phyloP scores from a whole-genome alignment of 257 asterid genomes.

The Capsicum chinense region DNA sequence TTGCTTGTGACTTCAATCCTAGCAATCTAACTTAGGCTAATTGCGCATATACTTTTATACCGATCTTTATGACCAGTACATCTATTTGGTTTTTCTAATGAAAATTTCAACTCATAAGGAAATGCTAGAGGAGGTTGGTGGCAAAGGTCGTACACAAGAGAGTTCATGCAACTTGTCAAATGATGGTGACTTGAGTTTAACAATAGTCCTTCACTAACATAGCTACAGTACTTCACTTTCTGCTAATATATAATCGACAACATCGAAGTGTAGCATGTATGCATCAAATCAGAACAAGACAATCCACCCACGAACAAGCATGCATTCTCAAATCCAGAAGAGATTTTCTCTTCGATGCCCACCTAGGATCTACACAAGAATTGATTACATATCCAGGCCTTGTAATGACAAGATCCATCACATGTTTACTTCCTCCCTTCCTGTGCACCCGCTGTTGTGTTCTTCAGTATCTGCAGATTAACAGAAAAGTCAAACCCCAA shows the following conservation, averaged over 20 bases:
- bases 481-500: neutral
- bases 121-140: neutral
- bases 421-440: conserved; percentile 50
- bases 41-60: neutral
- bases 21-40: neutral
- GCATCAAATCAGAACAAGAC: neutral
- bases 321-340: neutral
- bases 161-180: neutral
- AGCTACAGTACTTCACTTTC: neutral
- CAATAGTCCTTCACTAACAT: neutral
- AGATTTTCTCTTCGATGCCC: neutral
- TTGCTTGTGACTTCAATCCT: neutral
- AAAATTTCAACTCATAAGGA: neutral
- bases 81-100: neutral
- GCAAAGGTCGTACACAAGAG: neutral
- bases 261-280: neutral
- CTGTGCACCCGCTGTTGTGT: conserved; percentile 57
- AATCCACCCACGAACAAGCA: neutral
- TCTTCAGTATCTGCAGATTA: conserved; percentile 55
- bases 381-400: neutral
- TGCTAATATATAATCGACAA: neutral
- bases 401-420: neutral
- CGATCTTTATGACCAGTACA: neutral
- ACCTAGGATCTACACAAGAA: conserved; percentile 12
- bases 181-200: neutral